phyloP scores from a whole-genome alignment of 495 filamentous ascomycete genomes.

The Hyaloscypha hepaticicola region DNA sequence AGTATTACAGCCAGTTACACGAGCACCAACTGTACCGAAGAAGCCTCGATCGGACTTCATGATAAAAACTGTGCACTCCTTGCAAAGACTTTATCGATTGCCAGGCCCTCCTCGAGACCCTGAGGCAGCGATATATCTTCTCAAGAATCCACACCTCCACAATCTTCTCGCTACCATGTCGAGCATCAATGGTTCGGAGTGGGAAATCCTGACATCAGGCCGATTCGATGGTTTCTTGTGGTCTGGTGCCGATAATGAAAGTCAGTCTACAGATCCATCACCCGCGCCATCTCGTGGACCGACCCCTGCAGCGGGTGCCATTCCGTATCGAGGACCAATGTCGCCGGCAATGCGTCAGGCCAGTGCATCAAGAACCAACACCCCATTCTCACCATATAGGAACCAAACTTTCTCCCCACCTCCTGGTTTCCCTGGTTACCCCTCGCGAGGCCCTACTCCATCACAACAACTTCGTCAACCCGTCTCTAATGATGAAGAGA shows the following conservation, averaged over 20 bases:
- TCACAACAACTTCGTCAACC: slow-evolving; percentile 39
- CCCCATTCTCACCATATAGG: slow-evolving; percentile 30
- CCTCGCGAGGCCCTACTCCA: slow-evolving; percentile 45
- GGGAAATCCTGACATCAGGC: slow-evolving; percentile 94
- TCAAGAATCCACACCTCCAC: slow-evolving; percentile 79
- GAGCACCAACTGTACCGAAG: slow-evolving; percentile 55
- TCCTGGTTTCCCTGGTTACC: slow-evolving; percentile 28
- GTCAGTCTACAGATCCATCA: slow-evolving; percentile 37
- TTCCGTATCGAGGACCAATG: slow-evolving; percentile 27
- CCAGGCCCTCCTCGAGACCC: slow-evolving; percentile 70
- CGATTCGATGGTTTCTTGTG: slow-evolving; percentile 97
- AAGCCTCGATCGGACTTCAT: slow-evolving; percentile 66
- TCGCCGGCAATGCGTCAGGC: slow-evolving; percentile 24
- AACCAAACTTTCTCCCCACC: slow-evolving; percentile 40
- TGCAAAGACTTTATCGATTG: slow-evolving; percentile 84
- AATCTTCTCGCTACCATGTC: slow-evolving; percentile 84
- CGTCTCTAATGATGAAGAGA: slow-evolving; percentile 90
- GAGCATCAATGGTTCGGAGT: slow-evolving; percentile 81
- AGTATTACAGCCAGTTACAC: slow-evolving; percentile 50
- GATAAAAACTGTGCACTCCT: slow-evolving; percentile 65
- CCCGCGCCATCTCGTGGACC: slow-evolving; percentile 50
- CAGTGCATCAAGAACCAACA: slow-evolving; percentile 25
- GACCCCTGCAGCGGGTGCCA: slow-evolving; percentile 46
- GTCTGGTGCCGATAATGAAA: slow-evolving; percentile 77
- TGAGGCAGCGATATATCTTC: slow-evolving; percentile 83